These are phyloP conservation scores for Euphrasia confusa DNA, from an alignment of 257 asterid species.

Conservation along the genomic window DNA sequence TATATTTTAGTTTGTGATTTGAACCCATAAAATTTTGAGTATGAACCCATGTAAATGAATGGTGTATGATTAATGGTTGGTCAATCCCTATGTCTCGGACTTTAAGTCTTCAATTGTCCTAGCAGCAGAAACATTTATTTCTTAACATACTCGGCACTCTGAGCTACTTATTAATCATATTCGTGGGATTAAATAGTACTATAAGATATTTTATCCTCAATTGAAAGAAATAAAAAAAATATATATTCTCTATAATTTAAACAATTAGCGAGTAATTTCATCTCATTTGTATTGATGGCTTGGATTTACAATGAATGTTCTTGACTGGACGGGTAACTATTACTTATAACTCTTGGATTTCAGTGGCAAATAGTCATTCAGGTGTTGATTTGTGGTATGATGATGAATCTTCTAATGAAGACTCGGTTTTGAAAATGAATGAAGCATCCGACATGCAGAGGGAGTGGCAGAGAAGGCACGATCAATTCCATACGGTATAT, in stretches of 20 bases:
- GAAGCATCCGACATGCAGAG: constrained; percentile 54
- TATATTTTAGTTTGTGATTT: neutral
- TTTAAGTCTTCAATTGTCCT: too few species aligned
- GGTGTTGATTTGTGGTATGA: constrained; percentile 55
- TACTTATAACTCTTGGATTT: constrained; percentile 2
- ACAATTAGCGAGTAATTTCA: too few species aligned
- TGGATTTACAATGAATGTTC: constrained; percentile 13
- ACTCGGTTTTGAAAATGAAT: constrained; percentile 29
- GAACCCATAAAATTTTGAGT: neutral
- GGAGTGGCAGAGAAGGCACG: constrained; percentile 69
- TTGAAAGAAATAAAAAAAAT: too few species aligned
- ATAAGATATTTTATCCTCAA: too few species aligned
- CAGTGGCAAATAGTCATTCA: constrained; percentile 39
- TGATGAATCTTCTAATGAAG: constrained; percentile 46
- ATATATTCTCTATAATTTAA: too few species aligned
- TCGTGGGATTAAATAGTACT: too few species aligned
- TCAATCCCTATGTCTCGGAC: too few species aligned
- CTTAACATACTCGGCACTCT: too few species aligned
- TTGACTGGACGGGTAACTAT: neutral
- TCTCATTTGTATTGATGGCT: neutral
- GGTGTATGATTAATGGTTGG: neutral
- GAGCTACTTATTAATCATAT: too few species aligned
- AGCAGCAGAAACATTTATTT: constrained; percentile 2
- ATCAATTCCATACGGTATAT: constrained; percentile 79
- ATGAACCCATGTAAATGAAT: neutral